Evolutionary conservation across 148 eudicot species (phyloP).

Genomic region (Chenopodium suecicum): DNA sequence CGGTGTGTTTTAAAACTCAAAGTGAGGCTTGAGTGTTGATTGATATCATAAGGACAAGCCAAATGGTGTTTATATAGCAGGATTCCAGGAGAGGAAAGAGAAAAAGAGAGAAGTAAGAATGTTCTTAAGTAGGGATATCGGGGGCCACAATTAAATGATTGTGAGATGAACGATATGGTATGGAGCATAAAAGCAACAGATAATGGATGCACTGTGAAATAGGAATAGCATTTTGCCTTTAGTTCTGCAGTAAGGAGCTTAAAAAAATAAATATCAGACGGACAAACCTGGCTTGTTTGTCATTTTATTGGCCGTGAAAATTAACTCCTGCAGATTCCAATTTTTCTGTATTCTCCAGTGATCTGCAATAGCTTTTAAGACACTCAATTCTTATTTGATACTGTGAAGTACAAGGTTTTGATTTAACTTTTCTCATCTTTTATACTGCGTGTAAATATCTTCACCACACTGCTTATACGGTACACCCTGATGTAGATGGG

Average conservation of each 20-base stretch:
- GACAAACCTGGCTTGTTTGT: conserved; percentile 12
- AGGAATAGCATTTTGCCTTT: conserved; percentile 25
- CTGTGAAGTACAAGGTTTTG: conserved; percentile 18
- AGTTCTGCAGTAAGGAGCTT: conserved; percentile 5
- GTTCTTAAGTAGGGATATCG: conserved; percentile 33
- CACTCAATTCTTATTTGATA: conserved; percentile 21
- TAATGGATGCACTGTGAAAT: conserved; percentile 35
- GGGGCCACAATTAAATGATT: conserved; percentile 32
- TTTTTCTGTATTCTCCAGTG: not conserved
- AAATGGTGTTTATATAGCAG: conserved; percentile 34
- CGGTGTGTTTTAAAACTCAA: conserved; percentile 6
- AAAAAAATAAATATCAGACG: conserved; percentile 17
- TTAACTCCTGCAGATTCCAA: conserved; percentile 27
- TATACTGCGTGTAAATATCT: not conserved
- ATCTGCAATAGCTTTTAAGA: conserved; percentile 6
- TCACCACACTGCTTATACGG: not conserved
- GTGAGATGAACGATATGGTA: conserved; percentile 30
- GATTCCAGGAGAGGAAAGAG: conserved; percentile 25
- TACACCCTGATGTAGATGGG: not conserved
- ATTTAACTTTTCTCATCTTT: not conserved
- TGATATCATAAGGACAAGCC: conserved; percentile 19
- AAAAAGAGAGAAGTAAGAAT: conserved; percentile 26
- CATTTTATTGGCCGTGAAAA: conserved; percentile 11
- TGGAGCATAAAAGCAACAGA: conserved; percentile 34
- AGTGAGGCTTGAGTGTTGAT: conserved; percentile 17